Evolutionary conservation across 495 filamentous ascomycete genomes (phyloP).

Genomic region (Venustampulla echinocandica): DNA sequence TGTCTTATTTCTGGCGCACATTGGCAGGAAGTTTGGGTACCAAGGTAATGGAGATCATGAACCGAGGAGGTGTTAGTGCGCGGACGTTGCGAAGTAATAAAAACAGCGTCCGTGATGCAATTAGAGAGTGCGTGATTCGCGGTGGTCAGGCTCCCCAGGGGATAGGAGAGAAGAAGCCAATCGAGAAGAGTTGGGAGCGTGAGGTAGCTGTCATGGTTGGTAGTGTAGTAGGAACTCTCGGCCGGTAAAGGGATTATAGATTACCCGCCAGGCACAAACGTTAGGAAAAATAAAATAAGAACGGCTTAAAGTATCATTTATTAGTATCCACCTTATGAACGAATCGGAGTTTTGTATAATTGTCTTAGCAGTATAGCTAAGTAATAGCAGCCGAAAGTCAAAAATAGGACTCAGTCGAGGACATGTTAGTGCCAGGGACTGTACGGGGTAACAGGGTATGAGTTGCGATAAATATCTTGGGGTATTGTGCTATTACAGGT

Average conservation of each 20-base stretch:
- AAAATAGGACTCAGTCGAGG: too few relatives aligned
- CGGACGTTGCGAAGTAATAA: conserved; percentile 70
- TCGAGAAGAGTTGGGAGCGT: conserved; percentile 63
- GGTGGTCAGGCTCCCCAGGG: conserved; percentile 49
- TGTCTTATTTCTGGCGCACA: conserved; percentile 85
- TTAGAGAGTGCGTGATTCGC: conserved; percentile 74
- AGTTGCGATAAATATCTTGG: too few relatives aligned
- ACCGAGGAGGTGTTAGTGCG: conserved; percentile 72
- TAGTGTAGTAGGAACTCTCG: conserved; percentile 42
- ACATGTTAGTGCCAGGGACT: too few relatives aligned
- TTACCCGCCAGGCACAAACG: too few relatives aligned
- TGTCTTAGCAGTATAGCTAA: too few relatives aligned
- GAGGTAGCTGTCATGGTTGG: conserved; percentile 95
- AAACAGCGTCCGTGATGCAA: conserved; percentile 63
- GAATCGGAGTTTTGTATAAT: too few relatives aligned
- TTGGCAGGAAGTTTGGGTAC: conserved; percentile 69
- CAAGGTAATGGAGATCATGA: conserved; percentile 74
- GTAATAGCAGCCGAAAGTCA: too few relatives aligned
- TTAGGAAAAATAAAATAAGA: too few relatives aligned
- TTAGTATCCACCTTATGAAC: too few relatives aligned
- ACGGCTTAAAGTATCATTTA: too few relatives aligned
- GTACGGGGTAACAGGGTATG: too few relatives aligned
- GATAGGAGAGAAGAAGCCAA: conserved; percentile 29
- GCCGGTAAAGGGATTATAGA: background rate
- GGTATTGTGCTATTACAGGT: too few relatives aligned